These are phyloP conservation scores for Thymus mandschuricus DNA, from an alignment of 257 asterid genomes.

Conservation along the genomic window DNA sequence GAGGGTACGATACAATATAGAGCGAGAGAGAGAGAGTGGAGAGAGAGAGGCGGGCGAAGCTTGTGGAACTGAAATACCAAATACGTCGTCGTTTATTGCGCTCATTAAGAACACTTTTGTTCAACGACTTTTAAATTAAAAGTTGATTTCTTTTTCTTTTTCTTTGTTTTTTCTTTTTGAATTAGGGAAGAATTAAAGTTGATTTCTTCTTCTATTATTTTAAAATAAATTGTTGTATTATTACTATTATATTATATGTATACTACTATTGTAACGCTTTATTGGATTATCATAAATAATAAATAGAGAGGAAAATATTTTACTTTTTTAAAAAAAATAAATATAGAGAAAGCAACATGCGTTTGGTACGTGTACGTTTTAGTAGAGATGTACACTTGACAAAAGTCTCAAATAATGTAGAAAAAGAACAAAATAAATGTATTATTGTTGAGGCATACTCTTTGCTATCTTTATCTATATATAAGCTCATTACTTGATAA, in stretches of 20 bases:
- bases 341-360: not conserved
- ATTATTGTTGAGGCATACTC: too few relatives aligned
- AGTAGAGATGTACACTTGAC: not conserved
- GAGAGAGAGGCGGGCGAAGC: slow-evolving; percentile 21
- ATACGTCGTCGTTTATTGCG: slow-evolving; percentile 26
- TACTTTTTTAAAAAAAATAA: not conserved
- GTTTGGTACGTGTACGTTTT: not conserved
- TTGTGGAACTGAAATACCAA: slow-evolving; percentile 30
- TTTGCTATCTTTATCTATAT: too few relatives aligned
- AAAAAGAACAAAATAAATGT: too few relatives aligned
- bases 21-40: not conserved
- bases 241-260: too few relatives aligned
- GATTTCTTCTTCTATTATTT: not conserved
- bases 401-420: not conserved
- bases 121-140: not conserved
- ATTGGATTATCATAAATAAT: too few relatives aligned
- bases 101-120: not conserved
- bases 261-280: not conserved
- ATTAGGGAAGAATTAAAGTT: too few relatives aligned
- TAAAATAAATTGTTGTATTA: too few relatives aligned
- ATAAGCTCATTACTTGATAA: too few relatives aligned
- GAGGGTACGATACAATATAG: slow-evolving; percentile 31
- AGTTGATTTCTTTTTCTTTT: too few relatives aligned
- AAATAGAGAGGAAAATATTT: too few relatives aligned
- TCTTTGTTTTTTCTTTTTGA: too few relatives aligned